Evolutionary conservation across 768 basidiomycete genomes (phyloP).

Genomic region (Thelephora aurantiotincta): DNA sequence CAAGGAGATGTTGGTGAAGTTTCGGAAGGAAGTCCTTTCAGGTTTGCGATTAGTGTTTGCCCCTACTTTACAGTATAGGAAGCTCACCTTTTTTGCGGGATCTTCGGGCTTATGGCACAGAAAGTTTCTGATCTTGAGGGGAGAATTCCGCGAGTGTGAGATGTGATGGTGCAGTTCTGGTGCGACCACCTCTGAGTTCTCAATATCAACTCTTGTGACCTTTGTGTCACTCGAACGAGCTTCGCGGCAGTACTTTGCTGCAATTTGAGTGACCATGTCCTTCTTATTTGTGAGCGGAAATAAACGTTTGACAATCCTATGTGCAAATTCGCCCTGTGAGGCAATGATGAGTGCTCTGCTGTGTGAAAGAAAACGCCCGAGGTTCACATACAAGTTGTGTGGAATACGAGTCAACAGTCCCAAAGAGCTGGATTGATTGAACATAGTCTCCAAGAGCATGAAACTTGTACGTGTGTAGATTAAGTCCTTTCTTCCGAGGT

Average conservation of each 20-base stretch:
- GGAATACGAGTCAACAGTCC: constrained; percentile 4
- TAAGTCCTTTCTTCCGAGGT: too few relatives aligned
- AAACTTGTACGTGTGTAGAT: constrained; percentile 7
- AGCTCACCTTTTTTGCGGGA: constrained; percentile 16
- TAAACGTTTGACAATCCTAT: constrained; percentile 4
- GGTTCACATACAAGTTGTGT: constrained; percentile 8
- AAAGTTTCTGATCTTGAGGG: constrained; percentile 4
- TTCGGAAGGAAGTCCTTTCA: constrained; percentile 16
- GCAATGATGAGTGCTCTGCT: neutral
- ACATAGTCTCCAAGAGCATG: constrained; percentile 5
- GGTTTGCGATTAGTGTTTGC: neutral
- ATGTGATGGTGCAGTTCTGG: constrained; percentile 13
- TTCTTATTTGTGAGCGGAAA: constrained; percentile 6
- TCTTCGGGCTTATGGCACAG: constrained; percentile 8
- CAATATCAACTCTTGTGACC: too few relatives aligned
- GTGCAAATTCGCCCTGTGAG: constrained; percentile 7
- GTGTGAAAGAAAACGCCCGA: neutral
- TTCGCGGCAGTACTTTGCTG: neutral
- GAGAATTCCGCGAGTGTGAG: constrained; percentile 1
- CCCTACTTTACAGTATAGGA: neutral
- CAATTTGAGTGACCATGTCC: constrained; percentile 2
- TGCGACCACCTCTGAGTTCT: too few relatives aligned
- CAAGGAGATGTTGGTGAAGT: constrained; percentile 18
- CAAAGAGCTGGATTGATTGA: neutral
- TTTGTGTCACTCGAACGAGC: too few relatives aligned